Conservation (phyloP, 1,284 basidiomycete genomes). For the Cryptococcus sp. region DNA sequence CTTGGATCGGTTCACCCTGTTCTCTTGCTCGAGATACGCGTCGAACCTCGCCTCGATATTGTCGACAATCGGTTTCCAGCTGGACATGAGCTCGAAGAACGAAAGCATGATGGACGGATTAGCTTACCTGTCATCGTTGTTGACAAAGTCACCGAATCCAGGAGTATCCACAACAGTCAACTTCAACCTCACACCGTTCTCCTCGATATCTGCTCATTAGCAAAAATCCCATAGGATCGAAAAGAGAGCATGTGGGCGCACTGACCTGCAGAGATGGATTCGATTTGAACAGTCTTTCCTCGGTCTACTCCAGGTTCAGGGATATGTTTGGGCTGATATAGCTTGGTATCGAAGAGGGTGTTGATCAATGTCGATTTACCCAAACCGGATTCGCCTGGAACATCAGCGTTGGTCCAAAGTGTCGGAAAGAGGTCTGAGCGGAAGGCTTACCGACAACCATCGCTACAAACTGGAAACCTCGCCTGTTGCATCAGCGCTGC, state of each 20-base stretch:
- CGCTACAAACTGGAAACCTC: slow-evolving; percentile 91
- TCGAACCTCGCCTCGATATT: slow-evolving; percentile 96
- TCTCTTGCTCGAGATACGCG: slow-evolving; percentile 94
- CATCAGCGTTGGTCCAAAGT: background rate
- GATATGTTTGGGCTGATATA: slow-evolving; percentile 81
- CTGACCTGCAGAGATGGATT: slow-evolving; percentile 91
- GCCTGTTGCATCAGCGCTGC: slow-evolving; percentile 42
- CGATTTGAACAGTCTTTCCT: slow-evolving; percentile 87
- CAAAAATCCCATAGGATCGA: no score
- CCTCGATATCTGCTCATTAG: slow-evolving; percentile 76
- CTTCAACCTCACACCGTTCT: slow-evolving; percentile 88
- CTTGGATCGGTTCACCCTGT: slow-evolving; percentile 72
- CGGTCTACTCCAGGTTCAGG: slow-evolving; percentile 76
- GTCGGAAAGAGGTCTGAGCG: slow-evolving; percentile 5
- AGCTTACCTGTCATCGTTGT: slow-evolving; percentile 85
- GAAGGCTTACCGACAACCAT: slow-evolving; percentile 86
- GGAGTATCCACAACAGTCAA: slow-evolving; percentile 97
- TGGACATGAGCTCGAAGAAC: slow-evolving; percentile 44
- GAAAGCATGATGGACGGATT: background rate
- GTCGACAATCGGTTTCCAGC: slow-evolving; percentile 96
- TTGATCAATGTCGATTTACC: slow-evolving; percentile 97
- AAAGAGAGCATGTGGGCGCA: slow-evolving; percentile 6
- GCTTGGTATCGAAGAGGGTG: slow-evolving; percentile 90
- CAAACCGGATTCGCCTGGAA: slow-evolving; percentile 86
- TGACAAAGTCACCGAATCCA: slow-evolving; percentile 94